Conservation (phyloP, 2,329 filamentous ascomycete genomes). For the Metarhizium guizhouense region DNA sequence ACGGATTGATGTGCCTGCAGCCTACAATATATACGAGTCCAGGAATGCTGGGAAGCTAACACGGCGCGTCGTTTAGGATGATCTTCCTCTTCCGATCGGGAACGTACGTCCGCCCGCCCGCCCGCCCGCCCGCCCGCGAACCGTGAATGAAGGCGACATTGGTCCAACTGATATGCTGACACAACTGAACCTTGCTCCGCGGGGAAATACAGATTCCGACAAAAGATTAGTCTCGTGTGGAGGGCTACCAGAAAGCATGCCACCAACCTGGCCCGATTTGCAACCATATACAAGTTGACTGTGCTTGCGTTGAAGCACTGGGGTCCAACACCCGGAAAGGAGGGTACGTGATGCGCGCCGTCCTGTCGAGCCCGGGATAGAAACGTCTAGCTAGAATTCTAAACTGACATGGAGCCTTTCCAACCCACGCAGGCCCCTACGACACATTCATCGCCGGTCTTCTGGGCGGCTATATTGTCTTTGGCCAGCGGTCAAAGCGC, state of each 20-base stretch:
- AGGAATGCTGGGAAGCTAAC: slow-evolving; percentile 9
- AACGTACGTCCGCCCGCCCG: slow-evolving; percentile 45
- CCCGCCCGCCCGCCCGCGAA: background rate
- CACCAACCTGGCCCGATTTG: slow-evolving; percentile 84
- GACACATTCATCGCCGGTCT: slow-evolving; percentile 84
- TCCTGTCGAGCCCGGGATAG: too few relatives aligned
- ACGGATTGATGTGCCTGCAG: background rate
- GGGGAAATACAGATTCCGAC: slow-evolving; percentile 43
- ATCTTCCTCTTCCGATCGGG: slow-evolving; percentile 92
- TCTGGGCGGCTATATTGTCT: slow-evolving; percentile 85
- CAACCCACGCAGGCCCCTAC: slow-evolving; percentile 44
- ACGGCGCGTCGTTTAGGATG: slow-evolving; percentile 51
- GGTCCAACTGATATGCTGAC: slow-evolving; percentile 10
- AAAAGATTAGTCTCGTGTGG: slow-evolving; percentile 71
- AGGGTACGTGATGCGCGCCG: slow-evolving; percentile 27
- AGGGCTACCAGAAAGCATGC: slow-evolving; percentile 87
- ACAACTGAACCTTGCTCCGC: background rate
- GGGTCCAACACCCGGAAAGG: slow-evolving; percentile 49
- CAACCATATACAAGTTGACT: slow-evolving; percentile 76
- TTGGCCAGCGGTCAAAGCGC: slow-evolving; percentile 59
- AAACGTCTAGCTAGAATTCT: too few relatives aligned
- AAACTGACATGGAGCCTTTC: slow-evolving; percentile 14
- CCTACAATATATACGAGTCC: background rate
- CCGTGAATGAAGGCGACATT: background rate
- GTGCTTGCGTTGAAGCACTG: slow-evolving; percentile 66